Percentiles rank a stretch among this genome's conserved stretches.
These are phyloP conservation scores for Metschnikowia matae DNA, from an alignment of 805 yeast genomes.

Conservation along the genomic window DNA sequence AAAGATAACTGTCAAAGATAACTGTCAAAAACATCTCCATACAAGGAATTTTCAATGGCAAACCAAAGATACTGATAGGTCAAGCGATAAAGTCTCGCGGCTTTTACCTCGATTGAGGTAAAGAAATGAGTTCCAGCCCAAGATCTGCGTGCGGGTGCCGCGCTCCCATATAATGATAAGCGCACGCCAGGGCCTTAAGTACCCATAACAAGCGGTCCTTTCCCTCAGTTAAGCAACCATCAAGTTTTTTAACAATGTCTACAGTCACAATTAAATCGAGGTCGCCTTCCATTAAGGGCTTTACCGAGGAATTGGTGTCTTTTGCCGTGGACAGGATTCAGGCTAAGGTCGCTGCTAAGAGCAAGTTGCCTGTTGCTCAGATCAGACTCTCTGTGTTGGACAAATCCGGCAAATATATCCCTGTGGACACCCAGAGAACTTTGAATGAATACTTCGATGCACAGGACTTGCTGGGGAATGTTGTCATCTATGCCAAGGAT, in stretches of 20 bases:
- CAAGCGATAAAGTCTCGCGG: not conserved
- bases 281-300: constrained; percentile 52
- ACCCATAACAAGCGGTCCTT: not conserved
- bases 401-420: constrained; percentile 32
- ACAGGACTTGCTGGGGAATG: constrained; percentile 40
- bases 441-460: constrained; percentile 30
- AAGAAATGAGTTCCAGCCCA: not conserved
- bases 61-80: not conserved
- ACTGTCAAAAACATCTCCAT: not conserved
- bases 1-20: not conserved
- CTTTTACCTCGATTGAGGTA: not conserved
- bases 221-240: not conserved
- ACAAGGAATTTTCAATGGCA: not conserved
- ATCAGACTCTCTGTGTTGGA: constrained; percentile 26
- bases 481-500: constrained; percentile 68
- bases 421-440: constrained; percentile 43
- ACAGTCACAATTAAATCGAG: constrained; percentile 54
- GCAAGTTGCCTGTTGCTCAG: constrained; percentile 29
- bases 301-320: constrained; percentile 35
- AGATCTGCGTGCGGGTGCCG: not conserved
- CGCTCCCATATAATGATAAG: constrained; percentile 1
- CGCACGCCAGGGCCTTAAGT: not conserved
- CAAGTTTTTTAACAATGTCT: constrained; percentile 31
- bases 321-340: constrained; percentile 41
- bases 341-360: constrained; percentile 43